Conservation (phyloP, 495 filamentous ascomycete species). For the Peziza echinospora region DNA sequence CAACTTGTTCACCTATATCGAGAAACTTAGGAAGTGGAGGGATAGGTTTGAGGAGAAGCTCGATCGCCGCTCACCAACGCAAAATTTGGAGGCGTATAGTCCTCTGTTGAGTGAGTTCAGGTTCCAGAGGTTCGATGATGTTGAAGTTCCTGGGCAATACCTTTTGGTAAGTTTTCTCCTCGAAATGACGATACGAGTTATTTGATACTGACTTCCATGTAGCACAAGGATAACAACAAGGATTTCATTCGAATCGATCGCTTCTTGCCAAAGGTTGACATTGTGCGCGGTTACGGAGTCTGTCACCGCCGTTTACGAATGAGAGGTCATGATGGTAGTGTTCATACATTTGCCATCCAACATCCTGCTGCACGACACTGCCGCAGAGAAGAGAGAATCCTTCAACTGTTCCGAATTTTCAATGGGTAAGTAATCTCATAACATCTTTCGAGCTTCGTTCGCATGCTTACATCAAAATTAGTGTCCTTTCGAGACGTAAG, state of each 20-base stretch:
- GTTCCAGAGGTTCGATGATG: conserved; percentile 94
- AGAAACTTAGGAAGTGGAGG: conserved; percentile 86
- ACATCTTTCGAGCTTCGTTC: background rate
- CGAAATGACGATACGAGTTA: too few species aligned
- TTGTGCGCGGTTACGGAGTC: conserved; percentile 66
- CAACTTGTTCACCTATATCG: conserved; percentile 92
- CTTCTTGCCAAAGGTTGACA: conserved; percentile 81
- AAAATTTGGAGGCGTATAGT: conserved; percentile 59
- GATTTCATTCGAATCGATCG: conserved; percentile 94
- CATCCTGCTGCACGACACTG: conserved; percentile 82
- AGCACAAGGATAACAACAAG: conserved; percentile 94
- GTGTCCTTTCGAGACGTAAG: conserved; percentile 57
- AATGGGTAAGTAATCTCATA: conserved; percentile 42
- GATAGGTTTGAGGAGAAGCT: conserved; percentile 97
- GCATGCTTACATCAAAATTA: background rate
- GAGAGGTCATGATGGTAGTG: conserved; percentile 87
- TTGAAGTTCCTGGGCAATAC: conserved; percentile 95
- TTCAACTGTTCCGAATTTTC: conserved; percentile 95
- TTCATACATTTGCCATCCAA: conserved; percentile 88
- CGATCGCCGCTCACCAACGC: conserved; percentile 50
- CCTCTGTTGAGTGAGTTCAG: conserved; percentile 86
- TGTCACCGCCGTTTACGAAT: conserved; percentile 88
- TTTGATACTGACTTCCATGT: conserved; percentile 9
- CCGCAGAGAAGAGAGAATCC: conserved; percentile 76
- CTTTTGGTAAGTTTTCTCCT: conserved; percentile 23